Conservation (phyloP, 2,329 filamentous ascomycete genomes). For the Penicillium concentricum region DNA sequence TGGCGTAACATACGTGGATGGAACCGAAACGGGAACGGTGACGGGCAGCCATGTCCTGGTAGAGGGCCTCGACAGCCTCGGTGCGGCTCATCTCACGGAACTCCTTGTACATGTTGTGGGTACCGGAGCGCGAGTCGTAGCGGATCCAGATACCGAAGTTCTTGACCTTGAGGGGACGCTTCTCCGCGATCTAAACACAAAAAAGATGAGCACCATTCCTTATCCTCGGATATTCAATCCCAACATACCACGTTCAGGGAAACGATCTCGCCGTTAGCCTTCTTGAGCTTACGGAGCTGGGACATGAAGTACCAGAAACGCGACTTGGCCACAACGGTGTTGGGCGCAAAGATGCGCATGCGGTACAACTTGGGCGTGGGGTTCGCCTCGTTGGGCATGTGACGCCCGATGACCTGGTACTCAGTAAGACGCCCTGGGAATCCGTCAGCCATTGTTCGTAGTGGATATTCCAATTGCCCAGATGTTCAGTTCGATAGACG, state of each 20-base stretch:
- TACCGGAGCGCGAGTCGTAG: conserved; percentile 99
- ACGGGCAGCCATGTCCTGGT: conserved; percentile 99
- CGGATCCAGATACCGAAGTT: conserved; percentile 99
- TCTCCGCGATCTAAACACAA: conserved; percentile 80
- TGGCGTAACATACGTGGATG: conserved; percentile 76
- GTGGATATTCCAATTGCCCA: neutral
- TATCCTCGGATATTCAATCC: neutral
- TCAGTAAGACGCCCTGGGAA: conserved; percentile 93
- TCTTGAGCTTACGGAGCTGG: conserved; percentile 99
- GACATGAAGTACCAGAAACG: conserved; percentile 99
- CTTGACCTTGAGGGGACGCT: conserved; percentile 99
- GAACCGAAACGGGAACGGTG: conserved; percentile 97
- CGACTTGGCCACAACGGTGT: conserved; percentile 97
- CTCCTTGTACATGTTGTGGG: conserved; percentile 99
- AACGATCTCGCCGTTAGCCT: conserved; percentile 99
- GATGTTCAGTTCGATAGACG: conserved; percentile 8
- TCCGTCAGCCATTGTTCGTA: conserved; percentile 33
- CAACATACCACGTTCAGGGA: conserved; percentile 85
- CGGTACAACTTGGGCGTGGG: conserved; percentile 98
- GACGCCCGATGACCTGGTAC: conserved; percentile 99
- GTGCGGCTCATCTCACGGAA: conserved; percentile 98
- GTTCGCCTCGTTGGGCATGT: conserved; percentile 96
- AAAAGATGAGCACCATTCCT: conserved; percentile 17
- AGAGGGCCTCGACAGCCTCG: conserved; percentile 93
- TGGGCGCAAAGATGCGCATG: conserved; percentile 99